Base-by-base conservation (phyloP, 352 stramenopile genomes). In the Pythium scleroteichum region DNA sequence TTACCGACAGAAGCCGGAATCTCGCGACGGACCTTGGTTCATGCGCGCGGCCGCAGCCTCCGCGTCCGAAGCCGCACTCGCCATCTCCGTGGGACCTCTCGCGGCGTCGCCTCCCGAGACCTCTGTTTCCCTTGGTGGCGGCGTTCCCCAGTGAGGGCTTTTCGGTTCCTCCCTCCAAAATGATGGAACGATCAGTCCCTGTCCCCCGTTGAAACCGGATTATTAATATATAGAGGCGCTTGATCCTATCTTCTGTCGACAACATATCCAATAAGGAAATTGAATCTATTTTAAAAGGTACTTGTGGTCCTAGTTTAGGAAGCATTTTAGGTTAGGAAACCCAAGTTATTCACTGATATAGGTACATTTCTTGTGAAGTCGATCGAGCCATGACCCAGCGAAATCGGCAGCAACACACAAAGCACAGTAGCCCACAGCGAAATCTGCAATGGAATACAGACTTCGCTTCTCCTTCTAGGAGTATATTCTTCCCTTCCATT, bases 21-120 rank as follows among this genome's bases (percentile, higher is more conserved):
- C 17, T 35, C 50, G 22, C 33, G 38, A 16, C 52, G 46, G 41
- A 68, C 61, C 61, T 63, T 68, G 53, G 20, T 68, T 68, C 35
- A 68, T 27, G 26, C 41, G 44, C 9, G 53, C 53, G 53, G 61
- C 61, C 29, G 49, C 53, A 17, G 61, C 61, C 61, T 52, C 40
- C 35, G 61, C 53, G 42, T 53, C 61, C 20, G 42, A 46, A 9
- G 47, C 47, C 17, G 47, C 46, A 4, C 38, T 62, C 2, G 47
- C 51, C 53, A 59, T 68, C 19, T 59, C 27, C 10, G 46, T 53
- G 24, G 12, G 24, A 6, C 39, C 45, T 10, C 16, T 50, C 24
- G 19, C 45, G 50, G 13, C 29, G 29, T 35, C 22, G 19, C 38
- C 32, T 22, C 22, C 29, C 32, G 49, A 41, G 4, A 38, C 24